A percentile compares a stretch with the other conserved stretches of the same genome.
phyloP scores from a whole-genome alignment of 2,329 filamentous ascomycete genomes.

The Diaporthe sp. region DNA sequence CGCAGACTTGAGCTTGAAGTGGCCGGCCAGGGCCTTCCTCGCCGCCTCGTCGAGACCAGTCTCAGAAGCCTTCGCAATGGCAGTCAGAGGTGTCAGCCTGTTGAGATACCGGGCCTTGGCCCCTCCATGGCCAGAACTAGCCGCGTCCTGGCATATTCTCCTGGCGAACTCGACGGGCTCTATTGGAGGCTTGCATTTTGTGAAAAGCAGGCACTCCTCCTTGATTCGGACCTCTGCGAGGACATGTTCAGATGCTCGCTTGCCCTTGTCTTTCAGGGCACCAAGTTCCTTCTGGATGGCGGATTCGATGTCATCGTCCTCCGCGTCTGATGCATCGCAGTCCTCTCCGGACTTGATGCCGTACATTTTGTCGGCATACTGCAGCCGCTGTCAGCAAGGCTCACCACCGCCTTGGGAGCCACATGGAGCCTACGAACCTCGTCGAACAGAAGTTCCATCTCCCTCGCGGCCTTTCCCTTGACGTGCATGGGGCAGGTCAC shows the following conservation, averaged over 20 bases:
- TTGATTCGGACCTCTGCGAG: conserved; percentile 69
- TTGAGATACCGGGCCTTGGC: conserved; percentile 71
- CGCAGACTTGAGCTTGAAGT: conserved; percentile 69
- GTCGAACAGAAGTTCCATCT: conserved; percentile 76
- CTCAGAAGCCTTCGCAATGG: conserved; percentile 75
- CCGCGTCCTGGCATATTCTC: conserved; percentile 66
- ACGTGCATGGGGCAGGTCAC: conserved; percentile 81
- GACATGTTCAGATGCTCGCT: conserved; percentile 58
- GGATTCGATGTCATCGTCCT: conserved; percentile 77
- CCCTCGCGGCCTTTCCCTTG: conserved; percentile 77
- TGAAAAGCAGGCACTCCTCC: conserved; percentile 75
- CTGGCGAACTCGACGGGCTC: conserved; percentile 68
- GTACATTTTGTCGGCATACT: conserved; percentile 78
- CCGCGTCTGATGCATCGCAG: conserved; percentile 58
- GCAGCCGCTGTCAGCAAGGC: conserved; percentile 42
- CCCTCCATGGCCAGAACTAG: conserved; percentile 29
- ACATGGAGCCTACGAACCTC: conserved; percentile 62
- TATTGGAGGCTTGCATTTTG: conserved; percentile 68
- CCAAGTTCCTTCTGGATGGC: conserved; percentile 81
- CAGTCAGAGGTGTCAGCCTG: conserved; percentile 65
- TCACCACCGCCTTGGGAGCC: not conserved
- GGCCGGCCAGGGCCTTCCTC: conserved; percentile 70
- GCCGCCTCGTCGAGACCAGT: conserved; percentile 77
- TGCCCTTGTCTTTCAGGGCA: conserved; percentile 64
- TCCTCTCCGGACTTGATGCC: conserved; percentile 59